phyloP scores from a whole-genome alignment of 176 grass and related monocot species.

The Paspalum vaginatum region DNA sequence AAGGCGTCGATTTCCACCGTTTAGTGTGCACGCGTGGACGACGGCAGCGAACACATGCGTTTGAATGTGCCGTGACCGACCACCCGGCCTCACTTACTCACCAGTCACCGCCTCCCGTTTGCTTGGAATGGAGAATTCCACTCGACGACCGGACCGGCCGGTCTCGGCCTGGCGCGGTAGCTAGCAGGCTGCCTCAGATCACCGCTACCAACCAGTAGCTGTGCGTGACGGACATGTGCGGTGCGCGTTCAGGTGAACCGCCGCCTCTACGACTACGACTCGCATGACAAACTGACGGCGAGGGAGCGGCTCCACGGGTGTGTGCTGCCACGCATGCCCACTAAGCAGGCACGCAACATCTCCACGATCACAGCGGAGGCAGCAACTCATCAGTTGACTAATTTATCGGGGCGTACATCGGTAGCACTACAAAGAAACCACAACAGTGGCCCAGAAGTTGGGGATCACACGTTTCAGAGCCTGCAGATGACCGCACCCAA shows the following conservation, averaged over 20 bases:
- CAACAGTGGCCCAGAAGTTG: not conserved
- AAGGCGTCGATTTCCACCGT: not conserved
- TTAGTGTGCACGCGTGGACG: not conserved
- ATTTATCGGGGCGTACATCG: too few relatives aligned
- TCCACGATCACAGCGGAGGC: not conserved
- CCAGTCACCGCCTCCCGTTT: not conserved
- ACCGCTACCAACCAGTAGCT: too few relatives aligned
- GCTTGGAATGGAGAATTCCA: not conserved
- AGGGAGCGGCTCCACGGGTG: not conserved
- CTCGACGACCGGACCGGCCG: too few relatives aligned
- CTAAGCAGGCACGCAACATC: not conserved
- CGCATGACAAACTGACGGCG: not conserved
- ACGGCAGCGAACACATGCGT: not conserved
- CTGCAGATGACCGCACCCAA: not conserved
- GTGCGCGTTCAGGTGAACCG: not conserved
- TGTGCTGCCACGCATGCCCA: not conserved
- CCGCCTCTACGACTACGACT: not conserved
- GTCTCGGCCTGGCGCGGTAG: not conserved
- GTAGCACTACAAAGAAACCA: too few relatives aligned
- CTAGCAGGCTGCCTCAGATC: too few relatives aligned
- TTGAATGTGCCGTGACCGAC: too few relatives aligned
- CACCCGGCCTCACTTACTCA: not conserved
- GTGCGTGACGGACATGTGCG: too few relatives aligned
- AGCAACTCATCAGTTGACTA: too few relatives aligned
- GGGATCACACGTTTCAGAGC: not conserved